Percentiles rank a stretch among this genome's conserved stretches.
phyloP scores from a whole-genome alignment of 129 eudicot species.

The Helianthus annuus region HanXRQr2.0-SUNRISE NC_035442.2:135933565-135934064 shows the following conservation, averaged over 20 bases:
- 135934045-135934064: no score
- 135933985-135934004: no score
- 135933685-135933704: conserved; percentile 76
- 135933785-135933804: conserved; percentile 66
- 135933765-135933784: conserved; percentile 59
- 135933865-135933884: conserved; percentile 35
- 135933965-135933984: no score
- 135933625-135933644: conserved; percentile 67
- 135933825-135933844: conserved; percentile 86
- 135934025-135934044: no score
- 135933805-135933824: conserved; percentile 65
- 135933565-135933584: conserved; percentile 61
- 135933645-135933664: conserved; percentile 22
- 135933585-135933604: conserved; percentile 61
- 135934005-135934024: no score
- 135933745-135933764: conserved; percentile 48
- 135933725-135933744: conserved; percentile 60
- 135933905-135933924: no score
- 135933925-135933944: no score
- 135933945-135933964: no score
- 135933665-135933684: conserved; percentile 37
- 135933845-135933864: conserved; percentile 89
- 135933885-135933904: no score
- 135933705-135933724: conserved; percentile 59
- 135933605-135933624: conserved; percentile 58